phyloP scores from a whole-genome alignment of 768 basidiomycete species.

The Tubosaeta brunneosetosa region DNA sequence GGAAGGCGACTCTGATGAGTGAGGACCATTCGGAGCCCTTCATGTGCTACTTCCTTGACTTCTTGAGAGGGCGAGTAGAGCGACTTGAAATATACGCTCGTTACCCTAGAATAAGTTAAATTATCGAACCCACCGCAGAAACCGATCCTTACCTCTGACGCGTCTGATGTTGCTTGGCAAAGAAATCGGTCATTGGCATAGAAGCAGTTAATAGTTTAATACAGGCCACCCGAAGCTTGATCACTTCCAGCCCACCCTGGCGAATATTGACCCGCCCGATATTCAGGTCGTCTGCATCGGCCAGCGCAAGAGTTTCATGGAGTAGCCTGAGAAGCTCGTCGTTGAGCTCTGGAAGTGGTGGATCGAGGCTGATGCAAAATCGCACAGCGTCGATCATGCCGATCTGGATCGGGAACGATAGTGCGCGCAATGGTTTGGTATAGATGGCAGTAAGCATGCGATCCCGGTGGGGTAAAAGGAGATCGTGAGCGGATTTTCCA shows the following conservation, averaged over 20 bases:
- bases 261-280: conserved; percentile 72
- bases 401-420: conserved; percentile 93
- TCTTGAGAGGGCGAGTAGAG: conserved; percentile 88
- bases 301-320: conserved; percentile 90
- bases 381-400: conserved; percentile 97
- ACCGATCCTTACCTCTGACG: conserved; percentile 64
- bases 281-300: conserved; percentile 90
- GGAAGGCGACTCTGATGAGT: conserved; percentile 88
- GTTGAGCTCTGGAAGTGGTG: conserved; percentile 85
- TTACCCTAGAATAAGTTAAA: conserved; percentile 56
- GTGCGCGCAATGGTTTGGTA: conserved; percentile 92
- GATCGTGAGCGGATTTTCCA: conserved; percentile 64
- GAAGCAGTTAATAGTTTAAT: conserved; percentile 91
- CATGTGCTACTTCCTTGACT: conserved; percentile 93
- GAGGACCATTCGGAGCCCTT: conserved; percentile 85
- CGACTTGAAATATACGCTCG: conserved; percentile 96
- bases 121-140: background rate
- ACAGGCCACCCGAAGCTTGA: conserved; percentile 88
- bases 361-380: conserved; percentile 85
- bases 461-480: conserved; percentile 82
- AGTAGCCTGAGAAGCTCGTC: conserved; percentile 89
- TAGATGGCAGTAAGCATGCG: conserved; percentile 86
- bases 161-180: conserved; percentile 75
- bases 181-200: conserved; percentile 93
- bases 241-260: conserved; percentile 75